These are phyloP conservation scores for Trametes maxima DNA, from an alignment of 768 basidiomycete species.

Conservation along the genomic window DNA sequence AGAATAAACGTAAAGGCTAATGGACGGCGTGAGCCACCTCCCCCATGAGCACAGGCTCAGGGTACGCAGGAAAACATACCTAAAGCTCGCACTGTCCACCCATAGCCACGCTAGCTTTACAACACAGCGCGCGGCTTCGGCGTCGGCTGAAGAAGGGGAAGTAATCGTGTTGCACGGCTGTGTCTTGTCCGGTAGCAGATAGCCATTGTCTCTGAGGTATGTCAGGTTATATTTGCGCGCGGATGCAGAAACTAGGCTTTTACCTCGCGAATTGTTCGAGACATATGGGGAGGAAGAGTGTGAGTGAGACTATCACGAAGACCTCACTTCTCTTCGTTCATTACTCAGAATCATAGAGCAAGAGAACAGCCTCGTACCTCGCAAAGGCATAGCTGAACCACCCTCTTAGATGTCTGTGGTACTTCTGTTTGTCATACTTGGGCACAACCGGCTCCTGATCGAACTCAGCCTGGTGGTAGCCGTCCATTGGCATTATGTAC, in stretches of 20 bases:
- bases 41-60: not conserved
- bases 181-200: constrained; percentile 65
- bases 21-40: too few relatives aligned
- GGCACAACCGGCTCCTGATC: not conserved
- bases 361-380: constrained; percentile 47
- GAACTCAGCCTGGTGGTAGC: too few relatives aligned
- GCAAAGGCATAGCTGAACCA: constrained; percentile 89
- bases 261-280: constrained; percentile 78
- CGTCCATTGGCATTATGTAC: too few relatives aligned
- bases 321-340: constrained; percentile 56
- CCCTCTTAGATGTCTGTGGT: constrained; percentile 52
- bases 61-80: constrained; percentile 47
- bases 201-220: constrained; percentile 71
- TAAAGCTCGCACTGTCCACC: constrained; percentile 93
- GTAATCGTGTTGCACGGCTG: constrained; percentile 49
- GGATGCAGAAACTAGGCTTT: not conserved
- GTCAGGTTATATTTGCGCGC: not conserved
- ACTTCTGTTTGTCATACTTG: constrained; percentile 24
- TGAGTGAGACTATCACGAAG: constrained; percentile 79
- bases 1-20: constrained; percentile 86
- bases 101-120: constrained; percentile 82
- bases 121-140: constrained; percentile 61
- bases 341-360: not conserved
- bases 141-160: constrained; percentile 15
- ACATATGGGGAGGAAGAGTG: constrained; percentile 81